Conservation (phyloP, 192 early-diverging fungal species). For the Coemansia asiatica region DNA sequence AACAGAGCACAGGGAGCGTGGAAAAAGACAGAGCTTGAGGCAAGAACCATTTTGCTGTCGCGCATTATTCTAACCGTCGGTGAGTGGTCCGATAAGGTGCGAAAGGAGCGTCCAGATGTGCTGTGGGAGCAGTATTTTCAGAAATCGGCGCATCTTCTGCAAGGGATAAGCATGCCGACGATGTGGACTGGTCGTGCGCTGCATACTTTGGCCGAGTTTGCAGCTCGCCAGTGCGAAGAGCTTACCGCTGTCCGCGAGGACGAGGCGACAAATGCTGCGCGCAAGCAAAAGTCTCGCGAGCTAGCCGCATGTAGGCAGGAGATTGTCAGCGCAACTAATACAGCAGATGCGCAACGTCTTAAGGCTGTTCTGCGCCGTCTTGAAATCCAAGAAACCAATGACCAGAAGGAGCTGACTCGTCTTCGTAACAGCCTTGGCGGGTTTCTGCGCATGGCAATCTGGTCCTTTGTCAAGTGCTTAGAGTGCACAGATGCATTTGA, state of each 20-base stretch:
- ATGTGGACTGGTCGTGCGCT: constrained; percentile 49
- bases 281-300: constrained; percentile 47
- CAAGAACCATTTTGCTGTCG: constrained; percentile 36
- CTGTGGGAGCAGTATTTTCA: constrained; percentile 54
- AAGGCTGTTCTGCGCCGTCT: constrained; percentile 32
- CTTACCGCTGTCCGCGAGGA: constrained; percentile 29
- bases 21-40: constrained; percentile 25
- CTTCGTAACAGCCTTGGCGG: constrained; percentile 33
- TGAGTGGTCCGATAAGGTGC: constrained; percentile 48
- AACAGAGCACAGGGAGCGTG: constrained; percentile 1
- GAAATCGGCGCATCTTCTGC: constrained; percentile 36
- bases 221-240: constrained; percentile 47
- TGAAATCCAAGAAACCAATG: constrained; percentile 36
- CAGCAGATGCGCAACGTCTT: constrained; percentile 18
- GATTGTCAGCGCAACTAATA: constrained; percentile 12
- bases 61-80: constrained; percentile 40
- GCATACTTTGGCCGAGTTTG: constrained; percentile 47
- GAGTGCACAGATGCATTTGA: constrained; percentile 39
- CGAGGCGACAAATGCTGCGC: constrained; percentile 37
- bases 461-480: constrained; percentile 46
- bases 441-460: constrained; percentile 41
- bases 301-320: constrained; percentile 39
- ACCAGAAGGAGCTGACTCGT: constrained; percentile 34
- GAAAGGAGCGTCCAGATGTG: constrained; percentile 42
- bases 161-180: constrained; percentile 23